Evolutionary conservation across 768 basidiomycete species (phyloP), one percentile per base, ranked within the genome.

Genomic region (Boletus subcaerulescens): DNA sequence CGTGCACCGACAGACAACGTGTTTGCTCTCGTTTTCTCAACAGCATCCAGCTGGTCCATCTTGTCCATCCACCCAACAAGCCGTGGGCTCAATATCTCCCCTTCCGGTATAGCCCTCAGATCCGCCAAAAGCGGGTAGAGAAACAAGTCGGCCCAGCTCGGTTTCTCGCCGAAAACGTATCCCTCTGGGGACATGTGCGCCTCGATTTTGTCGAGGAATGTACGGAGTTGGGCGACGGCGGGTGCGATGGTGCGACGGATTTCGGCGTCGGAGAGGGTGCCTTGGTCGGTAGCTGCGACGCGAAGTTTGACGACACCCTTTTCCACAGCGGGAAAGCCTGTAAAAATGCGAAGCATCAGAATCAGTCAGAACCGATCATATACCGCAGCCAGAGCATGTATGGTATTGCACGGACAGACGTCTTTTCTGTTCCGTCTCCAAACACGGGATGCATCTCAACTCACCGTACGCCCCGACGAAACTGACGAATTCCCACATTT

Each of bases 61-160:
- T 54, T 49, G 5, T 55, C 58, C 64, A 70, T 66, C 68, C 66
- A 72, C 0, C 2, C 22, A 5, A 45, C 8, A 31, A 70, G 47
- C 5, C 69, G 65, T 4, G 60, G 60, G 5, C 61, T 65, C 15
- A 70, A 42, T 41, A 69, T 5, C 15, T 62, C 63, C 14, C 64
- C 53, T 26, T 71, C 69, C 0, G 69, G 67, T 3, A 59, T 62
- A 5, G 71, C 65, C 35, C 42, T 53, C 6, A 71, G 59, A 35
- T 71, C 69, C 29, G 69, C 71, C 42, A 71, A 52, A 2, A 72
- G 65, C 3, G 69, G 65, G 40, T 51, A 72, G 13, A 71, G 62
- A 62, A 72, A 72, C 48, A 72, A 69, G 55, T 71, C 69, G 14
- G 71, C 69, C 69, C 69, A 71, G 6, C 52, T 63, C 43, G 65